Evolutionary conservation across 106 monocot species (phyloP).

Genomic region (Apostasia ramifera): DNA sequence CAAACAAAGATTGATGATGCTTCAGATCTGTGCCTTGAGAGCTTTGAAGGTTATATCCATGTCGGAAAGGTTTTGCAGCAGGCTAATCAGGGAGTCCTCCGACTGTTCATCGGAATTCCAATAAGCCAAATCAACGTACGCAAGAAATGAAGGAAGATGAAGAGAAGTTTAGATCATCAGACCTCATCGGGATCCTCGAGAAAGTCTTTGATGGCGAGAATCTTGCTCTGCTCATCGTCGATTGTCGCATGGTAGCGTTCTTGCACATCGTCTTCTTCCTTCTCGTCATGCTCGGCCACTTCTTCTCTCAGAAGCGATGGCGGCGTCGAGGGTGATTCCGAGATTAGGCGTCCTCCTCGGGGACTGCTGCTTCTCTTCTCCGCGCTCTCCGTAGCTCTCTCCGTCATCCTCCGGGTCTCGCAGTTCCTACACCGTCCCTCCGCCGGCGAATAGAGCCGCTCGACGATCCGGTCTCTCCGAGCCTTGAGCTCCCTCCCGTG

Average conservation of each 20-base stretch:
- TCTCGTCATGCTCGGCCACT: conserved; percentile 1
- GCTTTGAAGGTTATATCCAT: conserved; percentile 68
- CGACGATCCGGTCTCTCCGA: conserved; percentile 25
- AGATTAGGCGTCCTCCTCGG: background rate
- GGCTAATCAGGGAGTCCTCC: conserved; percentile 33
- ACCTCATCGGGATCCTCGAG: conserved; percentile 66
- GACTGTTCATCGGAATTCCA: conserved; percentile 14
- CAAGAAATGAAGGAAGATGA: background rate
- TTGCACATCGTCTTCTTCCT: conserved; percentile 1
- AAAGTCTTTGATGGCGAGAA: conserved; percentile 47
- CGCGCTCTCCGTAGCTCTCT: no score
- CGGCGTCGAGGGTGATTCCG: background rate
- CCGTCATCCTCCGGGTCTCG: background rate
- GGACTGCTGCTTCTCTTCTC: conserved; percentile 3
- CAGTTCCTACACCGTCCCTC: conserved; percentile 9
- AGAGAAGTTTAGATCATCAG: background rate
- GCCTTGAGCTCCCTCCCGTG: conserved; percentile 20
- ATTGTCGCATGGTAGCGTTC: conserved; percentile 2
- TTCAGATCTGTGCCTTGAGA: conserved; percentile 30
- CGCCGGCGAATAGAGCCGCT: conserved; percentile 29
- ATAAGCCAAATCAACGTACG: background rate
- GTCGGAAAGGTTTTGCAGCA: conserved; percentile 56
- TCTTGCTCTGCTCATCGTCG: conserved; percentile 36
- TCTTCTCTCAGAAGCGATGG: background rate
- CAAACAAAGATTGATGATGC: no score